Evolutionary conservation across 2,329 filamentous ascomycete genomes (phyloP).

Genomic region (Aspergillus ochraceus): DNA sequence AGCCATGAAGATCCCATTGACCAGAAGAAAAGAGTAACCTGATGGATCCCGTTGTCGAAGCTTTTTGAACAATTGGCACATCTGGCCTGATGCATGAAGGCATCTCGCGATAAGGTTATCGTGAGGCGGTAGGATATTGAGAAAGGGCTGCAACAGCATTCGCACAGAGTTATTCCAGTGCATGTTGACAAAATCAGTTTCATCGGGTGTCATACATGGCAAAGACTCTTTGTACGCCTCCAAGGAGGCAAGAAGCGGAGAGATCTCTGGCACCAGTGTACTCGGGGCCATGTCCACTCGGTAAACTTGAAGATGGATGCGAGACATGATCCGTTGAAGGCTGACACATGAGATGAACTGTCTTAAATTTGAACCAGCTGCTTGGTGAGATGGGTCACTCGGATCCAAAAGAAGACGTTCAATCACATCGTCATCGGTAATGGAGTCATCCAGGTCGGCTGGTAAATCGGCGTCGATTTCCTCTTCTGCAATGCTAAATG

Average conservation of each 20-base stretch:
- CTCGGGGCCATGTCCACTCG: conserved; percentile 12
- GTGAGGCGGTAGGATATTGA: conserved; percentile 10
- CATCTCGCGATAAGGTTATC: conserved; percentile 15
- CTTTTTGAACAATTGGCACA: conserved; percentile 49
- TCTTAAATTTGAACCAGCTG: conserved; percentile 3
- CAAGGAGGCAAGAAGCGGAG: conserved; percentile 12
- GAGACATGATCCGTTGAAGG: conserved; percentile 20
- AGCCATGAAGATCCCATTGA: conserved; percentile 96
- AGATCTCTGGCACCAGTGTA: conserved; percentile 8
- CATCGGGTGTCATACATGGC: conserved; percentile 8
- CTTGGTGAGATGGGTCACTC: background rate
- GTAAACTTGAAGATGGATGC: conserved; percentile 18
- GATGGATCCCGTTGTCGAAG: conserved; percentile 91
- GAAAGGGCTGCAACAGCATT: conserved; percentile 21
- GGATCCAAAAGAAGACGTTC: background rate
- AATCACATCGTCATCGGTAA: background rate
- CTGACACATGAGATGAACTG: conserved; percentile 14
- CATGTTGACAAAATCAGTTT: conserved; percentile 23
- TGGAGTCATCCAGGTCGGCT: conserved; percentile 14
- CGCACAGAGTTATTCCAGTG: conserved; percentile 22
- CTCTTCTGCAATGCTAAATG: conserved; percentile 33
- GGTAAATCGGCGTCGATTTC: conserved; percentile 31
- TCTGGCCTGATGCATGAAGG: conserved; percentile 16
- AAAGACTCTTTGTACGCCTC: conserved; percentile 16
- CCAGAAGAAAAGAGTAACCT: conserved; percentile 86